These are phyloP conservation scores for Phytophthora pluvialis DNA, from an alignment of 352 stramenopile genomes.

Conservation along the genomic window DNA sequence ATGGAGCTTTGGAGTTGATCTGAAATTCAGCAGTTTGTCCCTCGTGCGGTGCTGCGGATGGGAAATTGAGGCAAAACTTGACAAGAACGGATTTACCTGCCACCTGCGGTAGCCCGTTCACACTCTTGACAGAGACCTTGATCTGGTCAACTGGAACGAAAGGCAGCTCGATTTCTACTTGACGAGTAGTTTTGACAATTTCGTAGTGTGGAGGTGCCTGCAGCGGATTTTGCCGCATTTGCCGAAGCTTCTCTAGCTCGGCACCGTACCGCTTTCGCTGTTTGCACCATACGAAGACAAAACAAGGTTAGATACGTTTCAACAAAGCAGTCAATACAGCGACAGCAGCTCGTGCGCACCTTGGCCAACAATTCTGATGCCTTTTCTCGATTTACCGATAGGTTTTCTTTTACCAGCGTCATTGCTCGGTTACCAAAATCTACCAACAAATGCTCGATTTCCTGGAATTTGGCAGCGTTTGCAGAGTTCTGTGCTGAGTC, in stretches of 20 bases:
- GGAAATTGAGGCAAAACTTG: conserved; percentile 81
- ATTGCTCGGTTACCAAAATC: conserved; percentile 69
- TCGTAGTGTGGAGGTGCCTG: conserved; percentile 57
- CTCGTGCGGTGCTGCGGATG: conserved; percentile 60
- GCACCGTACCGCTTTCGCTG: conserved; percentile 69
- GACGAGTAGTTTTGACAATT: conserved; percentile 42
- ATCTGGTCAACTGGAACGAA: conserved; percentile 63
- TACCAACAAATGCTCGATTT: conserved; percentile 71
- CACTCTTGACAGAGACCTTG: conserved; percentile 50
- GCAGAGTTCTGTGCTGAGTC: conserved; percentile 20
- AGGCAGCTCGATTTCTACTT: conserved; percentile 54
- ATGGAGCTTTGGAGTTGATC: conserved; percentile 41
- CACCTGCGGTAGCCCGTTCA: conserved; percentile 50
- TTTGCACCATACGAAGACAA: conserved; percentile 6
- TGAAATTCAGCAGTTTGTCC: conserved; percentile 53
- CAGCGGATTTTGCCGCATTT: conserved; percentile 52
- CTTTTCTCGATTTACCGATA: conserved; percentile 54
- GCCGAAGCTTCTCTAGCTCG: conserved; percentile 57
- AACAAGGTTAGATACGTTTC: background rate
- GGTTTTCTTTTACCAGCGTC: conserved; percentile 51
- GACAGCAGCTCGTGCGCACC: conserved; percentile 30
- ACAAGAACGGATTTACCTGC: conserved; percentile 67
- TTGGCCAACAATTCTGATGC: conserved; percentile 64
- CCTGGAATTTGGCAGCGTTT: conserved; percentile 46
- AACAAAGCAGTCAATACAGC: background rate